These are phyloP conservation scores for Andrographis paniculata DNA, from an alignment of 305 asterid species.

Conservation along the genomic window DNA sequence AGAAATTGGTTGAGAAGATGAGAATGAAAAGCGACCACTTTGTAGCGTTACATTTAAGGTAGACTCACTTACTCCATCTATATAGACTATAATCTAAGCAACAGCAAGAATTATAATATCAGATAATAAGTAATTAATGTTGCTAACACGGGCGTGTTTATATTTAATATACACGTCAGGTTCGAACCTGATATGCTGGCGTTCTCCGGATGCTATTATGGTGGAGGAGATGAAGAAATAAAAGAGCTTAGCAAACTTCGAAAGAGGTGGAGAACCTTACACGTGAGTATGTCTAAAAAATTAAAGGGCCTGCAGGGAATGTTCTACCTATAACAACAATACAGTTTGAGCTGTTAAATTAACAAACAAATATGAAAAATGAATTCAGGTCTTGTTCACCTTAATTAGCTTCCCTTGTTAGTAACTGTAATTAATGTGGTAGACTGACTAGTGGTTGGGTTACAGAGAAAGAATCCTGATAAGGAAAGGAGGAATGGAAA, in stretches of 20 bases:
- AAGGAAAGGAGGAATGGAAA: constrained; percentile 62
- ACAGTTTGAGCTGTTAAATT: too few species aligned
- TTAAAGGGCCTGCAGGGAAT: too few species aligned
- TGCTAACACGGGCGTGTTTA: too few species aligned
- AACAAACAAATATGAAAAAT: too few species aligned
- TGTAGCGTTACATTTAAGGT: constrained; percentile 72
- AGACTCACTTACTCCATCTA: not conserved
- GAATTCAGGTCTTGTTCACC: constrained; percentile 18
- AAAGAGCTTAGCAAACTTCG: constrained; percentile 45
- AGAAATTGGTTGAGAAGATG: constrained; percentile 54
- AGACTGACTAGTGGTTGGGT: too few species aligned
- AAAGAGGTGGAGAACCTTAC: constrained; percentile 65
- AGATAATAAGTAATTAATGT: too few species aligned
- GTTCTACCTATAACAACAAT: too few species aligned
- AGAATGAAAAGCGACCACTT: constrained; percentile 46
- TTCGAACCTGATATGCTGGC: constrained; percentile 86
- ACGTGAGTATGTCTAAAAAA: constrained; percentile 27
- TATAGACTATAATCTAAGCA: too few species aligned
- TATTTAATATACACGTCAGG: constrained; percentile 37
- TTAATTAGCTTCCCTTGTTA: too few species aligned
- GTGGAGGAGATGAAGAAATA: constrained; percentile 62
- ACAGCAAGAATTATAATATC: too few species aligned
- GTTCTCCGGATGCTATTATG: constrained; percentile 72
- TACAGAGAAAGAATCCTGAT: constrained; percentile 51
- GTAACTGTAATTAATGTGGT: too few species aligned